Evolutionary conservation across 768 basidiomycete genomes (phyloP).

Genomic region (Lentinus brumalis): DNA sequence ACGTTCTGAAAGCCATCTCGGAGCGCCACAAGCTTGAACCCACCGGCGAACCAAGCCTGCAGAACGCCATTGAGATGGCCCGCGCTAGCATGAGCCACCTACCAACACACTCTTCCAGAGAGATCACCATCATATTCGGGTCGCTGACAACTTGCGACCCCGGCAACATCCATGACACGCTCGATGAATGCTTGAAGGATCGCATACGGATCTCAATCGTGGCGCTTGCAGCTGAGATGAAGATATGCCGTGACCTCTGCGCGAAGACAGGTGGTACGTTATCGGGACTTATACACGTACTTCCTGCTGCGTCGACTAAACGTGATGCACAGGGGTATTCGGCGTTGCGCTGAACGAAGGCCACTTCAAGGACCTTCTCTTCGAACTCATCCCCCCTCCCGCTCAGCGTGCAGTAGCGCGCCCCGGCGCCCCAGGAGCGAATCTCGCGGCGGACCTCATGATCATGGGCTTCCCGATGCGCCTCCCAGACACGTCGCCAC

Average conservation of each 20-base stretch:
- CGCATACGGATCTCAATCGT: conserved; percentile 92
- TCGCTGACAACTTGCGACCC: conserved; percentile 97
- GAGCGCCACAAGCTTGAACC: conserved; percentile 91
- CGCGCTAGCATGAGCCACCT: conserved; percentile 94
- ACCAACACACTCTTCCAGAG: conserved; percentile 95
- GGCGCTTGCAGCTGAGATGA: conserved; percentile 96
- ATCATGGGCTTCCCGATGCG: conserved; percentile 99
- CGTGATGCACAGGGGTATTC: conserved; percentile 62
- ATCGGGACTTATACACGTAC: neutral
- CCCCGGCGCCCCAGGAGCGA: conserved; percentile 45
- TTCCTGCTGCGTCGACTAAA: neutral
- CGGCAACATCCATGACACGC: conserved; percentile 91
- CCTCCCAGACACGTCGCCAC: conserved; percentile 79
- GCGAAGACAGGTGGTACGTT: conserved; percentile 87
- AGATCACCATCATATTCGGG: conserved; percentile 92
- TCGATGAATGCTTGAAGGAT: conserved; percentile 80
- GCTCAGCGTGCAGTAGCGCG: conserved; percentile 67
- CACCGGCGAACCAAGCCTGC: conserved; percentile 89
- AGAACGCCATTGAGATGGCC: conserved; percentile 98
- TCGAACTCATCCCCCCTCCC: conserved; percentile 94
- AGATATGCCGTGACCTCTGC: conserved; percentile 90
- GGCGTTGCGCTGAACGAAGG: conserved; percentile 99
- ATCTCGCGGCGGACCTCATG: conserved; percentile 87
- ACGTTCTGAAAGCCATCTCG: conserved; percentile 83
- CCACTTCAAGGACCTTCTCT: conserved; percentile 93